A percentile compares a stretch with the other conserved stretches of the same genome.
These are phyloP conservation scores for Scheffersomyces ergatensis DNA, from an alignment of 805 yeast species.

Conservation along the genomic window DNA sequence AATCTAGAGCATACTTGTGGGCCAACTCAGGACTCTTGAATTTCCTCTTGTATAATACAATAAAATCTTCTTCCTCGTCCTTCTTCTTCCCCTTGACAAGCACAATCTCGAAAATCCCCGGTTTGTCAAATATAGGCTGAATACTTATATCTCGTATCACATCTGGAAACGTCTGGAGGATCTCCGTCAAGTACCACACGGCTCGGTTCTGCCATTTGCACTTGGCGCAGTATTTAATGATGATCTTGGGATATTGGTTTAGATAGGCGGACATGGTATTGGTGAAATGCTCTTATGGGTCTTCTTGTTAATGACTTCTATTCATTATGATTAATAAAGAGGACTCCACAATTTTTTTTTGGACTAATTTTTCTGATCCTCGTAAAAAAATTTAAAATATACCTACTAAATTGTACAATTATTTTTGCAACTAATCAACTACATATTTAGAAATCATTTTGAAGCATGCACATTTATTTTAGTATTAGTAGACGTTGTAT, in stretches of 20 bases:
- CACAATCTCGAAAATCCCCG: constrained; percentile 23
- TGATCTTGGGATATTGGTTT: constrained; percentile 52
- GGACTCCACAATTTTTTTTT: too few species aligned
- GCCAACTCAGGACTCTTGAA: constrained; percentile 36
- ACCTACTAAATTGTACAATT: too few species aligned
- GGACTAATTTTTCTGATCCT: too few species aligned
- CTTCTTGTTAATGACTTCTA: too few species aligned
- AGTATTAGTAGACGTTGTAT: too few species aligned
- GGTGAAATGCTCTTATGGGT: too few species aligned
- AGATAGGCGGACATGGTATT: too few species aligned
- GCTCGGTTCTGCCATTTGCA: constrained; percentile 91
- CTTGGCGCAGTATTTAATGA: constrained; percentile 72
- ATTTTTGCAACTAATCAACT: too few species aligned
- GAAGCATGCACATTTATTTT: too few species aligned
- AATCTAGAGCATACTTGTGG: neutral
- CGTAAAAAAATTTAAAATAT: too few species aligned
- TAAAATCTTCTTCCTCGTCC: neutral
- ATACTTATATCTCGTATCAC: constrained; percentile 44
- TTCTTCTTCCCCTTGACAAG: constrained; percentile 4
- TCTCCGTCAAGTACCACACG: constrained; percentile 82
- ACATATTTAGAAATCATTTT: too few species aligned
- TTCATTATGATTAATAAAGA: too few species aligned
- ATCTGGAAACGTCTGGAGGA: constrained; percentile 75
- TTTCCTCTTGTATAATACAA: constrained; percentile 49
- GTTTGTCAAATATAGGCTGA: constrained; percentile 19